Conservation (phyloP, 225 moss, liverwort and hornwort genomes). For the Takakia lepidozioides region DNA sequence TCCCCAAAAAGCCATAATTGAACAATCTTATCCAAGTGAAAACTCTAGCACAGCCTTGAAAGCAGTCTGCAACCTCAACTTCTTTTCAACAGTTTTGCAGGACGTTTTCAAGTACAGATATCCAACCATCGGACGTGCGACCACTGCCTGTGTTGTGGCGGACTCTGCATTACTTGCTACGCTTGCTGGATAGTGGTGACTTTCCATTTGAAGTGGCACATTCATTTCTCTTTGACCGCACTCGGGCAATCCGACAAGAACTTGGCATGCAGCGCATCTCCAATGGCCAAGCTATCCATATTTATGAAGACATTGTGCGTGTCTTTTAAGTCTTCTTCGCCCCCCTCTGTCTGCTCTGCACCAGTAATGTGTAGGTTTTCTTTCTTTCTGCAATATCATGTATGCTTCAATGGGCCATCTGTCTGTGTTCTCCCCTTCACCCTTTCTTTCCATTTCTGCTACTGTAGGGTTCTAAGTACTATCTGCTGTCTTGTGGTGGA, state of each 20-base stretch:
- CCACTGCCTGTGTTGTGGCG: conserved; percentile 80
- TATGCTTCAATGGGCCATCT: no score
- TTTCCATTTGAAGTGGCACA: conserved; percentile 74
- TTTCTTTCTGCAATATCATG: no score
- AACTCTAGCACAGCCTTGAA: no score
- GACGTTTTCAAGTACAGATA: conserved; percentile 73
- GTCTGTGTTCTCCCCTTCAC: not conserved
- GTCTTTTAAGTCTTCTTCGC: no score
- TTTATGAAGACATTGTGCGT: conserved; percentile 91
- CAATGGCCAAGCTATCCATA: conserved; percentile 66
- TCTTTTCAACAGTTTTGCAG: conserved; percentile 80
- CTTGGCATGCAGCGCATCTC: conserved; percentile 87
- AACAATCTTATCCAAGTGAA: no score
- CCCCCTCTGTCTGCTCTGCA: no score
- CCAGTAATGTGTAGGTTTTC: no score
- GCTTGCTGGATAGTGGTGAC: conserved; percentile 75
- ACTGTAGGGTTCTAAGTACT: no score
- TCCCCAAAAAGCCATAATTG: no score
- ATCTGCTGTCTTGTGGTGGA: no score
- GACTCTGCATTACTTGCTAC: conserved; percentile 76
- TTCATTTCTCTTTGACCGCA: conserved; percentile 86
- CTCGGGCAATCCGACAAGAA: conserved; percentile 91
- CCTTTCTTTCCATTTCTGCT: conserved; percentile 4
- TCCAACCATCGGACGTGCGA: conserved; percentile 80
- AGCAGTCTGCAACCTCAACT: conserved; percentile 6